Evolutionary conservation across 306 rosid genomes (phyloP), one percentile per base, ranked within the genome.

Genomic region (Trifolium fragiferum): DNA sequence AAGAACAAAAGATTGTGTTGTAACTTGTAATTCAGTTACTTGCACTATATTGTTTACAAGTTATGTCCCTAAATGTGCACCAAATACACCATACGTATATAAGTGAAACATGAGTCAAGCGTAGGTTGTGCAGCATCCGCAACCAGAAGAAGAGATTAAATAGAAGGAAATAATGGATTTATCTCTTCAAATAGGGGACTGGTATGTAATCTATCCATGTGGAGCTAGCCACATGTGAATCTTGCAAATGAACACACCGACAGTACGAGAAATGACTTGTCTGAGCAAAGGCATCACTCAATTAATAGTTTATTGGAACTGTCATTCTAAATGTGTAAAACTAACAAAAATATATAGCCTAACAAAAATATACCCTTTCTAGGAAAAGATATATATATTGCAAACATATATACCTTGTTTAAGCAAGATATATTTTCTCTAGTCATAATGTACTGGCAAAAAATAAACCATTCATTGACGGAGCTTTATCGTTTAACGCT

Each of bases 401-500:
- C 4, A 19, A 18, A 21, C 12, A 21, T 13, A 20, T 55, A 21
- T 20, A 55, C 32, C 66, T 32, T 7, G 67, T 62, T 13, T 2
- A 8, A 15, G 23, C 46, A 62, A 62, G 21, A 10, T 6, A 32
- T 35, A 63, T 35, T 38, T 38, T 63, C 46, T n/a, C 21, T 25
- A 15, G 37, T 64, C 53, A 75, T 23, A 15, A 23, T 18, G 49
- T 10, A 25, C 7, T 4, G 25, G 33, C 8, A 51, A 71, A 40
- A 58, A 3, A 74, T n/a, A 58, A 46, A 68, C 32, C 68, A 38
- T 8, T 27, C 4, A 33, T 0, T 13, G 19, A 46, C 8, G 23
- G 57, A 46, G 13, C 50, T 65, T 21, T 62, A 53, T 81, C 73
- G 21, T 60, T 76, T 47, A 65, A 81, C 50, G 16, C 18, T 15